Evolutionary conservation across 257 asterid genomes (phyloP).

Genomic region (Solanum etuberosum): DNA sequence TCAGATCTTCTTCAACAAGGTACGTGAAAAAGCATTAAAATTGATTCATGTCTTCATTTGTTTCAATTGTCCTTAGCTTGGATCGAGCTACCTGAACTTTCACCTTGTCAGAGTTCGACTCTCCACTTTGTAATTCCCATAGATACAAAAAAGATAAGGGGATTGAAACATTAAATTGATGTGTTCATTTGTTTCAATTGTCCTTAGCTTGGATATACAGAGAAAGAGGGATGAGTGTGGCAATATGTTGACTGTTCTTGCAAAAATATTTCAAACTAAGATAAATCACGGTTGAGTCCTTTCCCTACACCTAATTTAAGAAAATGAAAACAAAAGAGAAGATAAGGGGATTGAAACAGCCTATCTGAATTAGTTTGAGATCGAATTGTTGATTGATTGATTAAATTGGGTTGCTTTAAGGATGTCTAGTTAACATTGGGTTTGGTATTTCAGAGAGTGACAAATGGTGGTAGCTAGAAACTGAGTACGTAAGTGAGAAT

Average conservation of each 20-base stretch:
- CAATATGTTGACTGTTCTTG: background rate
- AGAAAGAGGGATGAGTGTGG: background rate
- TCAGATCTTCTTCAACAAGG: constrained; percentile 51
- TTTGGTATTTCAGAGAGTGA: background rate
- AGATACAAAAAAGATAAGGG: too few relatives aligned
- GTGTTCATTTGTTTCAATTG: background rate
- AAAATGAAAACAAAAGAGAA: too few relatives aligned
- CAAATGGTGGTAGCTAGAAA: background rate
- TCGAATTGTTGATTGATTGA: background rate
- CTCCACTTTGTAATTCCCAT: background rate
- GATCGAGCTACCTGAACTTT: too few relatives aligned
- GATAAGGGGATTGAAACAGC: background rate
- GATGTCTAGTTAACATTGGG: background rate
- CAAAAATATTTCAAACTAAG: background rate
- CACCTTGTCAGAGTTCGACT: background rate
- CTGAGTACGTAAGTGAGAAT: background rate
- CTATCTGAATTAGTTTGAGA: background rate
- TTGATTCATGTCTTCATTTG: background rate
- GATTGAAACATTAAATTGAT: background rate
- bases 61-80: background rate
- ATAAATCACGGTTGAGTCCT: background rate
- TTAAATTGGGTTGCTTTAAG: background rate
- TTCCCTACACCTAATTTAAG: background rate
- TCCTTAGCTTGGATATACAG: background rate
- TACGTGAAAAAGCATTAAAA: background rate